These are phyloP conservation scores for Solanum stenotomum DNA, from an alignment of 257 asterid species.

Conservation along the genomic window DNA sequence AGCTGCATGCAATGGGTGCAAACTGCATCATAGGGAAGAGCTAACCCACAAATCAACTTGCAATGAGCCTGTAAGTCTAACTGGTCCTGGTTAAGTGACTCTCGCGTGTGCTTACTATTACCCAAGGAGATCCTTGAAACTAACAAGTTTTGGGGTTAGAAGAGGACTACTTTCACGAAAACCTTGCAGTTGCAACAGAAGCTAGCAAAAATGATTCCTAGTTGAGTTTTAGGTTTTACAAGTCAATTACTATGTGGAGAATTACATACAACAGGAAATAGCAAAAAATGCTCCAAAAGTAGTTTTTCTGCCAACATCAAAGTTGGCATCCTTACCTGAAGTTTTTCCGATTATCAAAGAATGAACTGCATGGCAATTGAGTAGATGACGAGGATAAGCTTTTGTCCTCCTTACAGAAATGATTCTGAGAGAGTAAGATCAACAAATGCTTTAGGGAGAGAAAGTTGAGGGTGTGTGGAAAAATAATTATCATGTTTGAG, in stretches of 20 bases:
- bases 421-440: conserved; percentile 34
- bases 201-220: background rate
- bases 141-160: background rate
- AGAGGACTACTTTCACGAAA: background rate
- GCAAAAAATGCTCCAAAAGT: background rate
- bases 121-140: background rate
- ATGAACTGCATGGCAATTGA: background rate
- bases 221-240: background rate
- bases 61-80: background rate
- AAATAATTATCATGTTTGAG: background rate
- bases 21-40: background rate
- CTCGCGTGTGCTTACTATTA: background rate
- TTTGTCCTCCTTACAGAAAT: background rate
- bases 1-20: background rate
- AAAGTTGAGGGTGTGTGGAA: background rate
- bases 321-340: background rate
- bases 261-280: background rate
- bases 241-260: background rate
- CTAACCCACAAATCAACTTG: background rate
- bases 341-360: background rate
- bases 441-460: background rate
- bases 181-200: background rate
- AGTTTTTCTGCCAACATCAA: background rate
- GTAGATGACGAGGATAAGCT: background rate
- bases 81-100: background rate